Evolutionary conservation across 345 rosid genomes (phyloP).

Genomic region (Durio zibethinus): DNA sequence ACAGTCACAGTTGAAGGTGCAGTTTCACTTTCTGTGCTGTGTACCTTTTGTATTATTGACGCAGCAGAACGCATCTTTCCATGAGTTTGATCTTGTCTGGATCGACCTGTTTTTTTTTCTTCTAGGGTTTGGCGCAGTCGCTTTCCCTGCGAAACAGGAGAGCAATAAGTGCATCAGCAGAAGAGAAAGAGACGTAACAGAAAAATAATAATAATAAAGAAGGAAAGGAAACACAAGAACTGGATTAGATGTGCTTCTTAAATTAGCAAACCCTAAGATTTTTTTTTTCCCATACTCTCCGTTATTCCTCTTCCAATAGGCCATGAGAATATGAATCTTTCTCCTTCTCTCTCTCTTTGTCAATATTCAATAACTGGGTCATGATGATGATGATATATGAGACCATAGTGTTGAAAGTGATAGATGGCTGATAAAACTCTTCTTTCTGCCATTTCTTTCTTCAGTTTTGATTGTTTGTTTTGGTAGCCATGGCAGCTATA

Average conservation of each 20-base stretch:
- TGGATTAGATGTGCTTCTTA: not conserved
- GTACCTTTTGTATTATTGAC: conserved; percentile 18
- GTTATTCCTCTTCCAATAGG: not conserved
- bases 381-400: conserved; percentile 17
- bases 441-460: not conserved
- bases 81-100: not conserved
- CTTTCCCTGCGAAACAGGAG: conserved; percentile 20
- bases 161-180: conserved; percentile 14
- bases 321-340: not conserved
- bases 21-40: conserved; percentile 18
- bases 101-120: not conserved
- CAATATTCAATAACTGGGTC: conserved; percentile 11
- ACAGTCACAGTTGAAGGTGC: not conserved
- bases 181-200: conserved; percentile 14
- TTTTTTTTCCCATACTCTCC: not conserved
- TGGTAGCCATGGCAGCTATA: not conserved
- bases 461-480: not conserved
- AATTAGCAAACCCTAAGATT: not conserved
- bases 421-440: not conserved
- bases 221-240: not conserved
- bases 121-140: conserved; percentile 30
- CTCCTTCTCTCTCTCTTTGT: not conserved
- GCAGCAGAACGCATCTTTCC: conserved; percentile 20
- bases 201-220: not conserved
- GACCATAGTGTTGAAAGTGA: conserved; percentile 15